A percentile compares a stretch with the other conserved stretches of the same genome.
These are phyloP conservation scores for Capsicum baccatum DNA, from an alignment of 257 asterid genomes.

Conservation along the genomic window DNA sequence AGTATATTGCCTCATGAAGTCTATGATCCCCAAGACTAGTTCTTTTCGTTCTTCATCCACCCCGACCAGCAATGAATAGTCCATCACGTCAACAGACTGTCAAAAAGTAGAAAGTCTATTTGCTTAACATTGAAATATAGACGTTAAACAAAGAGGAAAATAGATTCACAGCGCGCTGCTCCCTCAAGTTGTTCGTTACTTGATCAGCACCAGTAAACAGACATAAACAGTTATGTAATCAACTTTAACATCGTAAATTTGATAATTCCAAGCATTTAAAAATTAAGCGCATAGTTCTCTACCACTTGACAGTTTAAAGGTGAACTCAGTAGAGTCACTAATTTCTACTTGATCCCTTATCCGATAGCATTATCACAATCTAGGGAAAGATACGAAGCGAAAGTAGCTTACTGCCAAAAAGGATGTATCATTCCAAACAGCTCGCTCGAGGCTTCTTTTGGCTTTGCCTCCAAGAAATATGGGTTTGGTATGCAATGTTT, in stretches of 20 bases:
- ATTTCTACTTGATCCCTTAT: background rate
- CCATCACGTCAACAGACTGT: slow-evolving; percentile 96
- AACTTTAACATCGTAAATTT: background rate
- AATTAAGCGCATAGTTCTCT: background rate
- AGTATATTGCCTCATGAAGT: slow-evolving; percentile 95
- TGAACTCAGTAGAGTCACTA: background rate
- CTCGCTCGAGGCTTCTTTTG: slow-evolving; percentile 83
- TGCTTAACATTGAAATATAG: background rate
- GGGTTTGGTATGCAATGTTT: slow-evolving; percentile 82
- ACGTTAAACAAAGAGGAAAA: background rate
- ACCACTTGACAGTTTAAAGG: background rate
- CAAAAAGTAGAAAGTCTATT: background rate
- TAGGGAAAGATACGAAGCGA: background rate
- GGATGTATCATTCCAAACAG: slow-evolving; percentile 94
- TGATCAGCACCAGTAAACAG: background rate
- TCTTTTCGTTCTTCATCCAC: slow-evolving; percentile 88
- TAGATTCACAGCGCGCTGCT: background rate
- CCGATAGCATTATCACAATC: background rate
- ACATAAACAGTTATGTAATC: background rate
- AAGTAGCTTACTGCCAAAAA: slow-evolving; percentile 75
- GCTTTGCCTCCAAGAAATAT: slow-evolving; percentile 91
- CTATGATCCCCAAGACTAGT: slow-evolving; percentile 87
- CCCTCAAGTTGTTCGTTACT: background rate
- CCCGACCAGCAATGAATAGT: slow-evolving; percentile 91
- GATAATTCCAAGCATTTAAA: background rate